Percentiles rank a stretch among this genome's conserved stretches.
These are phyloP conservation scores for Phytopythium ostracodes DNA, from an alignment of 352 stramenopile genomes.

Conservation along the genomic window DNA sequence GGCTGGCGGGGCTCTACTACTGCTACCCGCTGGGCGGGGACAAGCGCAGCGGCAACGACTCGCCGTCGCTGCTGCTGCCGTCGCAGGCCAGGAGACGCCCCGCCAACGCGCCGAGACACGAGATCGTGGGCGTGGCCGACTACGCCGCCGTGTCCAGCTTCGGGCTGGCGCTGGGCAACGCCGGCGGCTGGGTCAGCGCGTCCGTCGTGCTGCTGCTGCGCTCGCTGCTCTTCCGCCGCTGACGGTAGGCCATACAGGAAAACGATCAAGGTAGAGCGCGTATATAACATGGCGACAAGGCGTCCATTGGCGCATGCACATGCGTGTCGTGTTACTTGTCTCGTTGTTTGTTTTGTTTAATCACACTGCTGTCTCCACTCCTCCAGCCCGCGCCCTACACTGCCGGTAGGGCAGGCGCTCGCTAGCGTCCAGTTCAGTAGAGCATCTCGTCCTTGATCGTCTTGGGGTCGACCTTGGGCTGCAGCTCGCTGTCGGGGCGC, in stretches of 20 bases:
- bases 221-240: slow-evolving; percentile 31
- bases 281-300: no score
- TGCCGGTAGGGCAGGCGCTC: neutral
- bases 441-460: slow-evolving; percentile 90
- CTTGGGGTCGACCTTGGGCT: slow-evolving; percentile 93
- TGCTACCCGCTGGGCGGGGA: slow-evolving; percentile 25
- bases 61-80: slow-evolving; percentile 5
- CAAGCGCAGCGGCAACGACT: neutral
- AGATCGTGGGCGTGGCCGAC: slow-evolving; percentile 64
- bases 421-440: no score
- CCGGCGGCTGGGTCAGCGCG: slow-evolving; percentile 52
- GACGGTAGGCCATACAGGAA: no score
- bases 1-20: slow-evolving; percentile 57
- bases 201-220: slow-evolving; percentile 55
- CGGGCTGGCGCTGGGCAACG: slow-evolving; percentile 53
- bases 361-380: neutral
- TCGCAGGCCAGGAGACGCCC: slow-evolving; percentile 12
- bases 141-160: slow-evolving; percentile 63
- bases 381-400: no score
- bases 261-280: no score
- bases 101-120: slow-evolving; percentile 17
- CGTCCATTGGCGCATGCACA: no score
- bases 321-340: neutral
- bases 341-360: slow-evolving; percentile 1
- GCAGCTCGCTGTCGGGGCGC: slow-evolving; percentile 87